These are phyloP conservation scores for Nakaseomyces sp. DNA, from an alignment of 1,139 yeast genomes.

Conservation along the genomic window DNA sequence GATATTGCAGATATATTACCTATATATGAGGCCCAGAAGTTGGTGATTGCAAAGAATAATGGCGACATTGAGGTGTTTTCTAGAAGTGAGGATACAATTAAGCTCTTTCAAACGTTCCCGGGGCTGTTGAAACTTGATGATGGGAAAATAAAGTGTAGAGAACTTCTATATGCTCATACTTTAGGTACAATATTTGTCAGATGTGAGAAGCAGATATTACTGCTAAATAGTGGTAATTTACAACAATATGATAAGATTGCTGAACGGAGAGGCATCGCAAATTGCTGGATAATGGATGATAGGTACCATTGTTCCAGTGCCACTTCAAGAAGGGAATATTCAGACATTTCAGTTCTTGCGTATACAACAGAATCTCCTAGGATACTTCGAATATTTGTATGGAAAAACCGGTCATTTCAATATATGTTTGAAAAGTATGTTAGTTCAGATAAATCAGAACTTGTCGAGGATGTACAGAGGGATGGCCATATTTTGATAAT, in stretches of 20 bases:
- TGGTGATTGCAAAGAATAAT: constrained; percentile 21
- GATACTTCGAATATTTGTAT: constrained; percentile 22
- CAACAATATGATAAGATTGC: constrained; percentile 27
- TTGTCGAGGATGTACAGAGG: constrained; percentile 16
- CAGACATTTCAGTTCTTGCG: constrained; percentile 16
- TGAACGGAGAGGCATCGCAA: constrained; percentile 26
- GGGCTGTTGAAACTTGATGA: constrained; percentile 15
- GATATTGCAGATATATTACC: constrained; percentile 21
- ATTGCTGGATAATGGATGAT: constrained; percentile 20
- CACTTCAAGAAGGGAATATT: not conserved
- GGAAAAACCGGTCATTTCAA: constrained; percentile 24
- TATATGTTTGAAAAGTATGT: constrained; percentile 20
- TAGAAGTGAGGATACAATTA: constrained; percentile 15
- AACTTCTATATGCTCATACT: constrained; percentile 19
- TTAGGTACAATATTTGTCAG: constrained; percentile 26
- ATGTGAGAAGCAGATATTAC: constrained; percentile 20
- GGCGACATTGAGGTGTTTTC: constrained; percentile 27
- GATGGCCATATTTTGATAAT: constrained; percentile 16
- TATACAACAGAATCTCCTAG: constrained; percentile 18
- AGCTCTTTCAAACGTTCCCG: constrained; percentile 24
- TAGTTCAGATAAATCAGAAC: constrained; percentile 17
- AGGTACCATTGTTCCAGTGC: constrained; percentile 11
- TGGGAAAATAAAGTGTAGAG: constrained; percentile 13
- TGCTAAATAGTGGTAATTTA: constrained; percentile 27
- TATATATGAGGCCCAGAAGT: constrained; percentile 20